phyloP scores from a whole-genome alignment of 495 filamentous ascomycete species.

The Neurospora discreta region DNA sequence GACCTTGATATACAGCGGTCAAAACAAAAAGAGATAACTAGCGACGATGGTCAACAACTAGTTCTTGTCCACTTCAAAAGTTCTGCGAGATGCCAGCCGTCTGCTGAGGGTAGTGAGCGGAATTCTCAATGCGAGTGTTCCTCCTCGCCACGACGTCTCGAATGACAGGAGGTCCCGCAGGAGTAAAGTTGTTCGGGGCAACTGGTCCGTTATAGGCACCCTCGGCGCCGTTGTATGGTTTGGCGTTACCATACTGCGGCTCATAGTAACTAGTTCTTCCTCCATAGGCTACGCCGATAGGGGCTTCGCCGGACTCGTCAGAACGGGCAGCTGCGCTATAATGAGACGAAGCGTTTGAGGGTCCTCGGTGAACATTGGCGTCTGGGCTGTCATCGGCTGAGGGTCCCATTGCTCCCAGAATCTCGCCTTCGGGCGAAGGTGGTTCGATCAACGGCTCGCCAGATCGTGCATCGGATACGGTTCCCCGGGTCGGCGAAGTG shows the following conservation, averaged over 20 bases:
- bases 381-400: constrained; percentile 49
- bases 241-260: constrained; percentile 42
- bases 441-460: constrained; percentile 56
- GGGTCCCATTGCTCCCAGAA: constrained; percentile 60
- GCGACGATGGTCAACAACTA: background rate
- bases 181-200: constrained; percentile 14
- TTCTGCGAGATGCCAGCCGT: constrained; percentile 98
- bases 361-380: constrained; percentile 69
- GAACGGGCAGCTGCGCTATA: constrained; percentile 79
- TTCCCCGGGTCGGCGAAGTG: constrained; percentile 57
- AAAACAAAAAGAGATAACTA: background rate
- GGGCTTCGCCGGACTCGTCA: constrained; percentile 69
- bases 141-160: constrained; percentile 84
- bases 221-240: constrained; percentile 29
- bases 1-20: background rate
- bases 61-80: constrained; percentile 46
- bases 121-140: constrained; percentile 90
- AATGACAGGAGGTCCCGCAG: constrained; percentile 61
- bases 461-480: constrained; percentile 62
- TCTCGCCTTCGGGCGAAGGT: constrained; percentile 58
- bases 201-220: constrained; percentile 19
- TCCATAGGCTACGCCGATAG: constrained; percentile 33
- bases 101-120: constrained; percentile 74
- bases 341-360: constrained; percentile 92
- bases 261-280: constrained; percentile 34